Evolutionary conservation across 2,329 filamentous ascomycete species (phyloP), one percentile per base, ranked within the genome.

Genomic region (Helotiales sp.): DNA sequence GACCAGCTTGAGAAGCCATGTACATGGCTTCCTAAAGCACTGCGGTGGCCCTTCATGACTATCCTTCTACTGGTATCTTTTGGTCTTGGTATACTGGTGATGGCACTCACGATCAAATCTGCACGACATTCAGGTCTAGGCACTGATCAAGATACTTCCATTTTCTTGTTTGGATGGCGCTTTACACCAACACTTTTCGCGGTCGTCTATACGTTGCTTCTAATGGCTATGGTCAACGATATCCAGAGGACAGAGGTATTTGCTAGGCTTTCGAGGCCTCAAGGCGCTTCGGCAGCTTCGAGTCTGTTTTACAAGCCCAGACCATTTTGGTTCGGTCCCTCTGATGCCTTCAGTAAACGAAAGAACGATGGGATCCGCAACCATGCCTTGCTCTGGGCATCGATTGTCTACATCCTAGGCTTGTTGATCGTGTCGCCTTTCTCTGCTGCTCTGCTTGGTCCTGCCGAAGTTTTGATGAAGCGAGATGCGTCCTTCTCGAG

Each of bases 401-500:
- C 58, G 13, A 34, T 61, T 34, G 36, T 58, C 25, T 61, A 63
- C 30, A 54, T 61, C 17, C 13, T 63, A 7, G 51, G 52, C 31
- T 30, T 60, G 15, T 34, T 63, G 15, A 40, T 63, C 31, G 40
- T 63, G 27, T 53, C 53, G 17, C 61, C 61, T n/a, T 61, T 63
- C 24, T 63, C 61, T 15, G 52, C 58, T 44, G 61, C 58, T 13
- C 30, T 63, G 4, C 44, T 63, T 9, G 48, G 38, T 24, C 58
- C 58, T 13, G 30, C 25, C 27, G 48, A 60, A 30, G 46, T 57
- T 29, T 13, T 50, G 8, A 33, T 61, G 19, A 19, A 24, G 12
- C 33, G 25, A 19, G 36, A 46, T 40, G 40, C 50, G 0, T 22
- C 31, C 2, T 61, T 63, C 36, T 59, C 46, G 5, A 40, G 30